phyloP scores from a whole-genome alignment of 345 rosid species.

The Conringia planisiliqua region DNA sequence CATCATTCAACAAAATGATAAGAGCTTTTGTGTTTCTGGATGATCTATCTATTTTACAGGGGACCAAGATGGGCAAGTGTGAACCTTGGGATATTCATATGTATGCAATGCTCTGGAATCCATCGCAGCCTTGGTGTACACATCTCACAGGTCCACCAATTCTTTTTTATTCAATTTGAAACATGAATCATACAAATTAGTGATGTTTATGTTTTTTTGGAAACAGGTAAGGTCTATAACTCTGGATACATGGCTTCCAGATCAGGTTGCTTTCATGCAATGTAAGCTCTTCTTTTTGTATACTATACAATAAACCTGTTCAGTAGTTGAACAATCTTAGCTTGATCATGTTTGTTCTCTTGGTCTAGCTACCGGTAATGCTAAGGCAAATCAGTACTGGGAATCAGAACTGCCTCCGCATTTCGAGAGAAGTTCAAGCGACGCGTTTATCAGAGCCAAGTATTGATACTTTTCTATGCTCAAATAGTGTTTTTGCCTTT shows the following conservation, averaged over 20 bases:
- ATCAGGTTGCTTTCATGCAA: constrained; percentile 77
- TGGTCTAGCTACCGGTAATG: constrained; percentile 73
- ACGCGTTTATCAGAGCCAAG: constrained; percentile 84
- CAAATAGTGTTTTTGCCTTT: neutral
- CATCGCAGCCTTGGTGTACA: constrained; percentile 97
- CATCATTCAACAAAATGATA: neutral
- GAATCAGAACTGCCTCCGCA: constrained; percentile 88
- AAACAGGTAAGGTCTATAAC: constrained; percentile 87
- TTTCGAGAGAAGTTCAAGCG: constrained; percentile 65
- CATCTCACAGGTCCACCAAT: constrained; percentile 67
- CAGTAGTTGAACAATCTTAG: neutral
- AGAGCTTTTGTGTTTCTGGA: constrained; percentile 14
- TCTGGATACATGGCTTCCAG: constrained; percentile 98
- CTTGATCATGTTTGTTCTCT: neutral
- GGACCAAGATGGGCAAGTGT: constrained; percentile 98
- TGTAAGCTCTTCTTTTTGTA: constrained; percentile 46
- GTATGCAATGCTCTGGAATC: constrained; percentile 94
- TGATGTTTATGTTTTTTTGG: constrained; percentile 1
- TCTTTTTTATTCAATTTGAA: neutral
- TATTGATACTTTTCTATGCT: constrained; percentile 32
- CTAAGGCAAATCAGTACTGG: constrained; percentile 79
- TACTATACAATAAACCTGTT: neutral
- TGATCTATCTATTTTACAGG: constrained; percentile 42
- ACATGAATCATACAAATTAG: neutral
- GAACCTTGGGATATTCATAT: constrained; percentile 93